Evolutionary conservation across 192 early-diverging fungal species (phyloP), one percentile per base, ranked within the genome.

Genomic region (Coemansia sp.): DNA sequence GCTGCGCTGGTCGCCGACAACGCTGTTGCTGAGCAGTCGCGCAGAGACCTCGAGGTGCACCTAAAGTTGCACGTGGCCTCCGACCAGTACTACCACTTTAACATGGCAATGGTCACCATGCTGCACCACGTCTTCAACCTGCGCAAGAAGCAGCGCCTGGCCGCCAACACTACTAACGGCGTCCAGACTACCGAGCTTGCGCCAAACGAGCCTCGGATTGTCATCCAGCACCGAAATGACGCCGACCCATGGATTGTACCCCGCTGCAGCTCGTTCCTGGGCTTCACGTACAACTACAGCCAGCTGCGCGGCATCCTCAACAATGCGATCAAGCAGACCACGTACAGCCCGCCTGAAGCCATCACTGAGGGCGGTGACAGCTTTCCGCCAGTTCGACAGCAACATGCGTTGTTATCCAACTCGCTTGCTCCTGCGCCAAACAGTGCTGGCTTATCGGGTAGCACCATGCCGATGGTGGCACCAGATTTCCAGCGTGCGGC

Each of bases 31-130:
- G 77, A 73, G 61, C 77, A 70, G 56, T 69, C 71, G n/a, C 71
- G 71, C 35, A 54, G 60, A 23, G 77, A 80, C 31, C 64, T 80
- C 5, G 77, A 80, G 38, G 68, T 71, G 2, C 77, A 80, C 27
- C 44, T 80, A 40, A 73, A 67, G 40, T 60, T 80, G 32, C 77
- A 80, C 32, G 71, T 80, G 19, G 67, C 67, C 12, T 65, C 77
- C 14, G 77, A 74, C 60, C 62, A 80, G 64, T 74, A 70, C 57
- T 80, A 80, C 56, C 71, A 80, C 54, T 80, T 73, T 51, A 80
- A 80, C 60, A 80, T 80, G 77, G 71, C 70, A 19, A 73, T 80
- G 4, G 73, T 80, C 18, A 80, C 77, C 2, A 74, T 80, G 67
- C 77, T 80, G 42, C 77, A 80, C 58, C 71, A 68, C 28, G 64